A percentile compares a stretch with the other conserved stretches of the same genome.
Conservation (phyloP, 805 yeast species). For the Ogataea polymorpha region DNA sequence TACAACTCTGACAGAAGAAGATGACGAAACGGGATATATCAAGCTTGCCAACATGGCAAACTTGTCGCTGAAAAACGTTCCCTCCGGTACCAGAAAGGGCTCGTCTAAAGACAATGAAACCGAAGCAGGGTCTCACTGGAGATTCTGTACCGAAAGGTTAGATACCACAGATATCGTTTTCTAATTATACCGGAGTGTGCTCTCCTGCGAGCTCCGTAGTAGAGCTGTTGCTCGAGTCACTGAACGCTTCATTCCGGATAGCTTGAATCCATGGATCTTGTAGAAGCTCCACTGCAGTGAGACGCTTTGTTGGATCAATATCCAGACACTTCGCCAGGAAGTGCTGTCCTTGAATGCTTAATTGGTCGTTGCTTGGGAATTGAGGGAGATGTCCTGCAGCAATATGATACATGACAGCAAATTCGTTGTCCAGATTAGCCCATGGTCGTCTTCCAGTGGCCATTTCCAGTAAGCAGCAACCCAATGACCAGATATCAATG, state of each 20-base stretch:
- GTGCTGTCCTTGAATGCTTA: conserved; percentile 66
- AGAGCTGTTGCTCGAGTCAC: conserved; percentile 32
- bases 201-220: conserved; percentile 15
- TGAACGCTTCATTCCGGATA: conserved; percentile 68
- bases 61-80: conserved; percentile 60
- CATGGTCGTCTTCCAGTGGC: conserved; percentile 95
- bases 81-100: conserved; percentile 53
- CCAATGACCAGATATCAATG: conserved; percentile 92
- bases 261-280: conserved; percentile 87
- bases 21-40: conserved; percentile 37
- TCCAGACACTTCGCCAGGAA: conserved; percentile 76
- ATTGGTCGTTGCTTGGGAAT: conserved; percentile 74
- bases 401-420: conserved; percentile 98
- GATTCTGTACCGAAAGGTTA: conserved; percentile 56
- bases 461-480: conserved; percentile 96
- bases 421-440: conserved; percentile 94
- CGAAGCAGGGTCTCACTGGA: conserved; percentile 60
- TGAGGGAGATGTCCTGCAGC: conserved; percentile 93
- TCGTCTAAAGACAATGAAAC: conserved; percentile 47
- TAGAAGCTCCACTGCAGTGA: conserved; percentile 79
- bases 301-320: conserved; percentile 76
- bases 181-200: conserved; percentile 18
- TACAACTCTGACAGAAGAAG: conserved; percentile 25
- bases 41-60: conserved; percentile 45
- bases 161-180: conserved; percentile 51